phyloP scores from a whole-genome alignment of 2,329 filamentous ascomycete species.

The Alternaria gansuensis region DNA sequence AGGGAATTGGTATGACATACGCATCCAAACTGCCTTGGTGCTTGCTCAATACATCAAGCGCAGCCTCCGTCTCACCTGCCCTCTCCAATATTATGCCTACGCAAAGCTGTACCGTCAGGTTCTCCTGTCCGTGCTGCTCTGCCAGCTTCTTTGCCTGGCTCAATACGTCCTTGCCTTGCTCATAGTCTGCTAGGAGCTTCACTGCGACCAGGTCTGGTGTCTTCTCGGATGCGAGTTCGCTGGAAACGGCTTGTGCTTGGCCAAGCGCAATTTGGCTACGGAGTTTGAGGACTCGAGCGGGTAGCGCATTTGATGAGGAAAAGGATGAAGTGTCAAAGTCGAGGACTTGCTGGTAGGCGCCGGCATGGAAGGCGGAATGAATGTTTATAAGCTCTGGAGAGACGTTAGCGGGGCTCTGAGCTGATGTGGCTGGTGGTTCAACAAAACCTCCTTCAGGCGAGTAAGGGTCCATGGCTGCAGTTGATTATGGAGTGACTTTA shows the following conservation, averaged over 20 bases:
- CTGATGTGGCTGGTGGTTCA: conserved; percentile 6
- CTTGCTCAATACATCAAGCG: conserved; percentile 77
- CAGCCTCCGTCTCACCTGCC: conserved; percentile 83
- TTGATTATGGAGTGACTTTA: background rate
- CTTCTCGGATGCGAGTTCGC: conserved; percentile 70
- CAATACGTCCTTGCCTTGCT: conserved; percentile 50
- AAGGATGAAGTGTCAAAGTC: conserved; percentile 85
- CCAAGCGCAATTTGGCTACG: conserved; percentile 86
- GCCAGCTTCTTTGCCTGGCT: conserved; percentile 75
- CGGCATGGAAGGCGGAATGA: conserved; percentile 73
- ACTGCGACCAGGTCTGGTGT: conserved; percentile 78
- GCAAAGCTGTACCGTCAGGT: conserved; percentile 80
- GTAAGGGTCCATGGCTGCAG: conserved; percentile 63
- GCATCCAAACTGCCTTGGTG: conserved; percentile 83
- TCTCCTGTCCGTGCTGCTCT: conserved; percentile 70
- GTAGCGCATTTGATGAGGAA: conserved; percentile 77
- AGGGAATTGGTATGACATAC: conserved; percentile 57
- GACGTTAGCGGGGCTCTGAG: conserved; percentile 25
- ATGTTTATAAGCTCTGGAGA: conserved; percentile 70
- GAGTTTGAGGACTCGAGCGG: conserved; percentile 79
- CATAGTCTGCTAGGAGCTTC: conserved; percentile 75
- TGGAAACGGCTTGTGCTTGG: conserved; percentile 75
- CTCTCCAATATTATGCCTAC: conserved; percentile 83
- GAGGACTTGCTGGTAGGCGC: conserved; percentile 85
- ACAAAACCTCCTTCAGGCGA: conserved; percentile 68